Percentiles rank a stretch among this genome's conserved stretches.
Conservation (phyloP, 2,329 filamentous ascomycete species). For the Zasmidium angulare region DNA sequence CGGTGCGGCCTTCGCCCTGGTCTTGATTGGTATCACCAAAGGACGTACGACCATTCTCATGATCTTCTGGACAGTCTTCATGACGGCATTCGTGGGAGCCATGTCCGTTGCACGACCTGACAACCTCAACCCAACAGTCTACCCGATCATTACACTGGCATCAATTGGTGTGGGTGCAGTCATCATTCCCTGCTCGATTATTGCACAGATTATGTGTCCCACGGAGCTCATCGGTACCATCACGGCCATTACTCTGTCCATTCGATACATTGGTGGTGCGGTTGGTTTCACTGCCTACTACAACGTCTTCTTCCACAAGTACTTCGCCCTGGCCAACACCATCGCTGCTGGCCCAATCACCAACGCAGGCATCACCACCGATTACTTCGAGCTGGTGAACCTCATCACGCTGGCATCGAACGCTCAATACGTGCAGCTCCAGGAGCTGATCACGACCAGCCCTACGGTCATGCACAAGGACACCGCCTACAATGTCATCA, state of each 20-base stretch:
- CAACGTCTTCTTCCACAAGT: slow-evolving; percentile 53
- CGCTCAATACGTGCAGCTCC: slow-evolving; percentile 20
- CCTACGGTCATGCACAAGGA: slow-evolving; percentile 20
- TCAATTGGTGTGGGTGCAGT: slow-evolving; percentile 68
- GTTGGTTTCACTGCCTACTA: slow-evolving; percentile 53
- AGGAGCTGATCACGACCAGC: slow-evolving; percentile 15
- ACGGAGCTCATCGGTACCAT: slow-evolving; percentile 69
- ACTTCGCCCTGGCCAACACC: slow-evolving; percentile 18
- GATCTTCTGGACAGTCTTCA: slow-evolving; percentile 59
- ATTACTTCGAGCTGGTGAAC: slow-evolving; percentile 18
- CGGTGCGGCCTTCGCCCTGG: slow-evolving; percentile 60
- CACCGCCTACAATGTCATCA: slow-evolving; percentile 28
- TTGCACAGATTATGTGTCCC: slow-evolving; percentile 66
- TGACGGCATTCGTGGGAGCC: slow-evolving; percentile 58
- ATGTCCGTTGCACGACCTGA: slow-evolving; percentile 27
- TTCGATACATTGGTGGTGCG: slow-evolving; percentile 66
- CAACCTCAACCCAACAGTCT: slow-evolving; percentile 27
- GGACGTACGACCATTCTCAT: slow-evolving; percentile 62
- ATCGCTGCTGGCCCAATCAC: slow-evolving; percentile 20
- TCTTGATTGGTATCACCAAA: slow-evolving; percentile 56
- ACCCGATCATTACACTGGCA: slow-evolving; percentile 57
- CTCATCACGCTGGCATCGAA: slow-evolving; percentile 23
- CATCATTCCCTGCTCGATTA: slow-evolving; percentile 66
- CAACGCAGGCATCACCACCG: slow-evolving; percentile 16
- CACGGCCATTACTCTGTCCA: slow-evolving; percentile 65